A percentile compares a stretch with the other conserved stretches of the same genome.
Evolutionary conservation across 192 early-diverging fungal species (phyloP).

Genomic region (Chytriomyces confervae): DNA sequence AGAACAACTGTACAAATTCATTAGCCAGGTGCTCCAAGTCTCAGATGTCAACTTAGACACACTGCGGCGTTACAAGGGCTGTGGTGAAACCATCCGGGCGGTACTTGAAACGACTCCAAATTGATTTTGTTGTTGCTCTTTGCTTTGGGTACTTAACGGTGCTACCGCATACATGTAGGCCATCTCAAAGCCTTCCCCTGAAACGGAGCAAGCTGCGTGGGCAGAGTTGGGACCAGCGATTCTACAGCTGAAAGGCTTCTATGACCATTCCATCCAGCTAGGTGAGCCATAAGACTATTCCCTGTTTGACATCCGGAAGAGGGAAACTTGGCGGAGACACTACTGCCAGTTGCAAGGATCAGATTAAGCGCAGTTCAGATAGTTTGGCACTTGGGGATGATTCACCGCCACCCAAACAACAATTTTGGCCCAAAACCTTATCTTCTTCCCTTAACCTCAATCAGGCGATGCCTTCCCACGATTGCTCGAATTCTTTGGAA

Average conservation of each 20-base stretch:
- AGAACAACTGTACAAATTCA: constrained; percentile 62
- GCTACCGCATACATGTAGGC: constrained; percentile 56
- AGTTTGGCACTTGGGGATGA: too few species aligned
- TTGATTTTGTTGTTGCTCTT: background rate
- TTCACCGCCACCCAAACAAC: too few species aligned
- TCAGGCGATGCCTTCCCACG: constrained; percentile 53
- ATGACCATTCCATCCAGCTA: constrained; percentile 76
- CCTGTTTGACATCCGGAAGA: too few species aligned
- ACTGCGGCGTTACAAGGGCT: constrained; percentile 66
- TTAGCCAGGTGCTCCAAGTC: constrained; percentile 61
- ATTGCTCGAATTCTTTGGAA: constrained; percentile 53
- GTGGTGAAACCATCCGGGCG: constrained; percentile 75
- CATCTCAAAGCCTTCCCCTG: constrained; percentile 79
- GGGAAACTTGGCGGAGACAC: too few species aligned
- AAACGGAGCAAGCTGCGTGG: constrained; percentile 92
- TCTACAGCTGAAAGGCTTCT: constrained; percentile 77
- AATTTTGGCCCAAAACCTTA: too few species aligned
- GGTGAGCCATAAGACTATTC: constrained; percentile 44
- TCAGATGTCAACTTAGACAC: constrained; percentile 58
- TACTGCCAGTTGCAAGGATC: too few species aligned
- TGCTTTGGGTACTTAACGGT: too few species aligned
- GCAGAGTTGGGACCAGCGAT: constrained; percentile 81
- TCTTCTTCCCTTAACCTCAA: background rate
- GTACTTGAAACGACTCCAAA: constrained; percentile 48
- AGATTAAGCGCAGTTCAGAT: too few species aligned